phyloP scores from a whole-genome alignment of 1,139 yeast genomes.

The Insectozyma bohioensis region DNA sequence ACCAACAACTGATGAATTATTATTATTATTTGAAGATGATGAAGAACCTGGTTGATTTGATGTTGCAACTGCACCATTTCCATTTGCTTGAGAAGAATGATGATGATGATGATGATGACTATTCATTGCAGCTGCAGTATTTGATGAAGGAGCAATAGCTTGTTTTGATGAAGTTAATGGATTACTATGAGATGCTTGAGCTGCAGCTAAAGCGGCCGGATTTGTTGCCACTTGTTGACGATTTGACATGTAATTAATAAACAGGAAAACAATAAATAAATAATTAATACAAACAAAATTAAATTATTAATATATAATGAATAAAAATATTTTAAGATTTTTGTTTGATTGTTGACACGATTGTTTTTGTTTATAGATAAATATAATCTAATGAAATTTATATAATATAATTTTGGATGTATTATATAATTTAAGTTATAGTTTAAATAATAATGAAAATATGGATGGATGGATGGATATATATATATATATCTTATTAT shows the following conservation, averaged over 20 bases:
- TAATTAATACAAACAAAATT: no score
- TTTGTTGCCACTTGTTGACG: conserved; percentile 16
- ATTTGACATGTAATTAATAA: conserved; percentile 13
- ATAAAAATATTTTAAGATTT: no score
- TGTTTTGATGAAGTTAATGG: conserved; percentile 11
- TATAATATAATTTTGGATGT: no score
- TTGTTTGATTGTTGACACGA: no score
- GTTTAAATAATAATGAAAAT: no score
- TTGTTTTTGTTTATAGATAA: no score
- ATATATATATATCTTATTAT: no score
- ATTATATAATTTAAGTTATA: no score
- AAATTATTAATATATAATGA: no score
- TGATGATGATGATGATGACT: conserved; percentile 2
- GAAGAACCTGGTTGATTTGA: conserved; percentile 11
- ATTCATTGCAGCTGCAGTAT: conserved; percentile 4
- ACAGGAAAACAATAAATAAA: no score
- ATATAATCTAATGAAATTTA: no score
- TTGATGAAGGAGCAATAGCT: conserved; percentile 1
- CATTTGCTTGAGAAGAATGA: conserved; percentile 4
- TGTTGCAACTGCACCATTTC: conserved; percentile 2
- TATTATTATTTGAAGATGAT: conserved; percentile 14
- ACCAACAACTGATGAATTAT: conserved; percentile 56
- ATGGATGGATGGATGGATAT: no score
- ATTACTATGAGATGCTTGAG: conserved; percentile 32
- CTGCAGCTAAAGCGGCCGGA: conserved; percentile 44